Percentiles rank a stretch among this genome's conserved stretches.
phyloP scores from a whole-genome alignment of 305 asterid species.

The Fraxinus floribunda region DNA sequence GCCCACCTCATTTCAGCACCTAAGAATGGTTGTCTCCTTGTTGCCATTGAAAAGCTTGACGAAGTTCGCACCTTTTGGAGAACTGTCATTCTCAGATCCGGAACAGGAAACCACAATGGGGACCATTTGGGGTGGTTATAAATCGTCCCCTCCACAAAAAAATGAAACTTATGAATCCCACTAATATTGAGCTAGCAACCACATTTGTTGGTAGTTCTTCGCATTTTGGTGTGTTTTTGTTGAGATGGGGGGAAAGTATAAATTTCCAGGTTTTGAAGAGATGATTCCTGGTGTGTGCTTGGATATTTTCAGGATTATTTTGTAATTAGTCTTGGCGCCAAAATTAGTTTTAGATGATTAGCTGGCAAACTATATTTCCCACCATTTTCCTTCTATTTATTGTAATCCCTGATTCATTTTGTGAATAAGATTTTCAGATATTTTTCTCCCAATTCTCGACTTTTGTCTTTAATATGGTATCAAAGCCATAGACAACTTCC shows the following conservation, averaged over 20 bases:
- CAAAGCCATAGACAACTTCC: too few species aligned
- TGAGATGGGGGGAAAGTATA: conserved; percentile 43
- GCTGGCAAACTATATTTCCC: too few species aligned
- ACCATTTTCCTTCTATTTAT: too few species aligned
- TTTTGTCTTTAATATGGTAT: too few species aligned
- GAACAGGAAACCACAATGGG: conserved; percentile 84
- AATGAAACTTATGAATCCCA: conserved; percentile 81
- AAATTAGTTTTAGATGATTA: too few species aligned
- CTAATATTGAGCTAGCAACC: conserved; percentile 67
- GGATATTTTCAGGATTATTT: conserved; percentile 32
- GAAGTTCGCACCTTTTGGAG: conserved; percentile 80
- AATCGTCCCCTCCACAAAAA: conserved; percentile 83
- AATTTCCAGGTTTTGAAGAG: conserved; percentile 58
- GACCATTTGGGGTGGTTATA: conserved; percentile 83
- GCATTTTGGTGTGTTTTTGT: conserved; percentile 89
- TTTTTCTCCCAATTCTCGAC: too few species aligned
- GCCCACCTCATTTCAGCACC: conserved; percentile 95
- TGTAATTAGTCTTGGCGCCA: too few species aligned
- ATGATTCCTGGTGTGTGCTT: conserved; percentile 66
- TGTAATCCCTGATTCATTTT: too few species aligned
- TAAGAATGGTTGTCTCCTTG: conserved; percentile 85
- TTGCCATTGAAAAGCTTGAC: conserved; percentile 87
- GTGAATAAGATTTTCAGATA: too few species aligned
- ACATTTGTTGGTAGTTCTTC: conserved; percentile 62
- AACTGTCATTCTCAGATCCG: conserved; percentile 83